These are phyloP conservation scores for Epichloe sibirici DNA, from an alignment of 2,329 filamentous ascomycete species.

Conservation along the genomic window DNA sequence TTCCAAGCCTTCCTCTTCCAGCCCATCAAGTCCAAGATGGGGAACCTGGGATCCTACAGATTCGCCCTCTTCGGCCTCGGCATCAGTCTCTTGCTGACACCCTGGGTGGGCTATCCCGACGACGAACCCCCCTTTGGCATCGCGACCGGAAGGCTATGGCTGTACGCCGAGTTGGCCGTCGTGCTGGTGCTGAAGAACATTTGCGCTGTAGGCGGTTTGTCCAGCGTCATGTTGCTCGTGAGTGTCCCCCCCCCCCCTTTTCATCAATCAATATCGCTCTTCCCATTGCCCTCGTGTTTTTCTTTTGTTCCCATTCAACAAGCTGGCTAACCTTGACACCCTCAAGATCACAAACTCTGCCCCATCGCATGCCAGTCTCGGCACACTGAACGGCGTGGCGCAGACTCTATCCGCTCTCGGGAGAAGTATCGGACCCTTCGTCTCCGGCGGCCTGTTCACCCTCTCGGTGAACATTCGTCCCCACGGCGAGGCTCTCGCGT, in stretches of 20 bases:
- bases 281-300: not conserved
- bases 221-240: slow-evolving; percentile 78
- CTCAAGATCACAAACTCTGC: slow-evolving; percentile 82
- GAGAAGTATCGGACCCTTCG: slow-evolving; percentile 74
- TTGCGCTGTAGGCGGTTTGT: slow-evolving; percentile 77
- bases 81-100: slow-evolving; percentile 74
- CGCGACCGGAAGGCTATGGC: slow-evolving; percentile 51
- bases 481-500: slow-evolving; percentile 76
- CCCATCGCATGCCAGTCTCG: slow-evolving; percentile 72
- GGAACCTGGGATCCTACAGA: slow-evolving; percentile 78
- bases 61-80: slow-evolving; percentile 68
- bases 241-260: slow-evolving; percentile 18
- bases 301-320: too few relatives aligned
- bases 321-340: not conserved
- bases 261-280: not conserved
- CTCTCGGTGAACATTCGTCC: slow-evolving; percentile 59
- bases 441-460: slow-evolving; percentile 79
- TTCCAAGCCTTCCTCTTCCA: slow-evolving; percentile 86
- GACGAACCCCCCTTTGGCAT: slow-evolving; percentile 41
- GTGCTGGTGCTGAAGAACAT: slow-evolving; percentile 83
- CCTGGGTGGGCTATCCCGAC: slow-evolving; percentile 72
- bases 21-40: slow-evolving; percentile 61
- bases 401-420: slow-evolving; percentile 89
- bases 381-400: slow-evolving; percentile 83
- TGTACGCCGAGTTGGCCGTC: slow-evolving; percentile 70